phyloP scores from a whole-genome alignment of 768 basidiomycete species.

The Auricularia cornea region DNA sequence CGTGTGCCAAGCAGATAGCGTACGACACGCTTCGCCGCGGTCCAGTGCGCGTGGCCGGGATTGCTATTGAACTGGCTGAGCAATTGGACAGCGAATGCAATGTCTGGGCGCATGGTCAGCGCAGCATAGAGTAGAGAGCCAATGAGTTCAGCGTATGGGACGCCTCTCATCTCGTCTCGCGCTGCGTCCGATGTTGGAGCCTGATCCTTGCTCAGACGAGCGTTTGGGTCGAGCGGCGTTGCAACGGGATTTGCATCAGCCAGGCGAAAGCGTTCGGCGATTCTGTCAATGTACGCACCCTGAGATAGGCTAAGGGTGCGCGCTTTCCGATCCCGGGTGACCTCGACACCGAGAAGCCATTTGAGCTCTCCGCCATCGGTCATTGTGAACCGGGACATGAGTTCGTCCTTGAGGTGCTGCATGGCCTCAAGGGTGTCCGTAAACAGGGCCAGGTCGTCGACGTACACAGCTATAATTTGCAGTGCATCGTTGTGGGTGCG shows the following conservation, averaged over 20 bases:
- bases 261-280: conserved; percentile 8
- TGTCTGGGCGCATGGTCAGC: background rate
- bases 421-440: background rate
- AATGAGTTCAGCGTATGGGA: background rate
- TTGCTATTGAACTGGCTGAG: conserved; percentile 6
- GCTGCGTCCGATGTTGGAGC: background rate
- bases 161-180: background rate
- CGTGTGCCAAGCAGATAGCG: background rate
- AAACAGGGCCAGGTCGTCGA: conserved; percentile 22
- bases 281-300: conserved; percentile 6
- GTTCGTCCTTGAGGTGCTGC: conserved; percentile 6
- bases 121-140: background rate
- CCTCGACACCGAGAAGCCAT: conserved; percentile 28
- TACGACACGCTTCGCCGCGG: conserved; percentile 3
- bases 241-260: conserved; percentile 3
- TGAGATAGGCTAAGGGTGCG: conserved; percentile 6
- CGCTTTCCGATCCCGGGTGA: conserved; percentile 10
- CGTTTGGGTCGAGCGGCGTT: conserved; percentile 8
- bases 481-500: conserved; percentile 4
- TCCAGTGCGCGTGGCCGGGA: background rate
- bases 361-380: conserved; percentile 25
- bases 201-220: background rate
- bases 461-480: conserved; percentile 21
- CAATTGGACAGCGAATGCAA: conserved; percentile 6
- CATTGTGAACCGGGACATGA: conserved; percentile 21